Evolutionary conservation across 768 basidiomycete genomes (phyloP).

Genomic region (Pleurotus citrinopileatus): DNA sequence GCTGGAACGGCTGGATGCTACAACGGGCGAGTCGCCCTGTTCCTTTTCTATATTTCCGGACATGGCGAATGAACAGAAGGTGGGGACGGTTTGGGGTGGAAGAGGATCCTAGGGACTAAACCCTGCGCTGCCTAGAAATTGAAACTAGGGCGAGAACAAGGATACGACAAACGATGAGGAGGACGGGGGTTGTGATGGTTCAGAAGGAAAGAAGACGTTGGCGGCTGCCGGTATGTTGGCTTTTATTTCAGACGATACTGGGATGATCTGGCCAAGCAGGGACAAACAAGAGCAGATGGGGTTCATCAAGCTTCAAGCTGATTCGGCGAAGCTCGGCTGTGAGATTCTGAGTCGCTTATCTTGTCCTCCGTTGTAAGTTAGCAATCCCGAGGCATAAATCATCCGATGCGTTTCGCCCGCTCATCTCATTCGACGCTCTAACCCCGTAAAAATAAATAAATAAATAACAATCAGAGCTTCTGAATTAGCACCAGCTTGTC

Average conservation of each 20-base stretch:
- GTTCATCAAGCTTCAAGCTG: no score
- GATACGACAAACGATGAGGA: conserved; percentile 1
- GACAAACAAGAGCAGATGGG: conserved; percentile 8
- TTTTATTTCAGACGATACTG: conserved; percentile 11
- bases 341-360: conserved; percentile 1
- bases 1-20: conserved; percentile 25
- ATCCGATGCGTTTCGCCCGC: conserved; percentile 7
- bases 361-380: background rate
- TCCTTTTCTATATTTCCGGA: conserved; percentile 58
- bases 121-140: conserved; percentile 7
- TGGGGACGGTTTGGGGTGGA: conserved; percentile 16
- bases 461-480: conserved; percentile 4
- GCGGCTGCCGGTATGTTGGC: conserved; percentile 11
- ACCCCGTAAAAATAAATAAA: conserved; percentile 10
- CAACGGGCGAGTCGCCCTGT: conserved; percentile 49
- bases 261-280: conserved; percentile 6
- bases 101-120: conserved; percentile 5
- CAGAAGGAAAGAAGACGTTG: conserved; percentile 9
- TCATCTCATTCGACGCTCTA: conserved; percentile 4
- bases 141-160: background rate
- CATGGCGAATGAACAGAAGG: conserved; percentile 26
- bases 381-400: conserved; percentile 10
- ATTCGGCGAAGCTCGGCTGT: conserved; percentile 8
- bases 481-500: conserved; percentile 12
- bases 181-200: conserved; percentile 9